Evolutionary conservation across 1,284 basidiomycete genomes (phyloP).

Genomic region (Marasmius tenuissimus): DNA sequence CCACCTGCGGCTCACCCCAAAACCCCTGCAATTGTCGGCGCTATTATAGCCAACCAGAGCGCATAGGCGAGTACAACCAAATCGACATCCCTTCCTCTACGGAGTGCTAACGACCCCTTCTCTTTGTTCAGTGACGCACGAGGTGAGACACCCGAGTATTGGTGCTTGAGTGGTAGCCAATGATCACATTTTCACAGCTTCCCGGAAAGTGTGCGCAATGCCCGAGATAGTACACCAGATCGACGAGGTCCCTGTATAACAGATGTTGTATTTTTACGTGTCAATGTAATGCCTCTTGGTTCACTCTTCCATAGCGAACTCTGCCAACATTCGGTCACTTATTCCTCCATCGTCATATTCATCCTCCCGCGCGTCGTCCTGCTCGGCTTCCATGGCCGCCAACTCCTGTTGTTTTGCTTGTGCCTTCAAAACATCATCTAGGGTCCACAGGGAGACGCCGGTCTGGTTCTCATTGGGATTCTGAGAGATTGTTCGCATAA

Average conservation of each 20-base stretch:
- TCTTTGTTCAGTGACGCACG: conserved; percentile 18
- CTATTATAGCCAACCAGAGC: conserved; percentile 47
- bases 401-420: conserved; percentile 75
- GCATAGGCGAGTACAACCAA: conserved; percentile 14
- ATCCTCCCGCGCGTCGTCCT: conserved; percentile 46
- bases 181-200: conserved; percentile 28
- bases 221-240: conserved; percentile 16
- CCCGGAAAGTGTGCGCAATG: conserved; percentile 43
- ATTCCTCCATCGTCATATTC: conserved; percentile 74
- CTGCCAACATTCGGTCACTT: conserved; percentile 63
- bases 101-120: no score
- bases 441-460: conserved; percentile 92
- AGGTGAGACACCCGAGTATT: conserved; percentile 29
- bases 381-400: conserved; percentile 46
- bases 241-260: conserved; percentile 7
- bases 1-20: conserved; percentile 36
- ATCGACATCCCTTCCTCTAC: no score
- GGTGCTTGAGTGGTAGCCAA: neutral
- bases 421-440: conserved; percentile 81
- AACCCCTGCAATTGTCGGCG: conserved; percentile 51
- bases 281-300: neutral
- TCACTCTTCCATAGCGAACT: conserved; percentile 43
- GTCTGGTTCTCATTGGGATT: conserved; percentile 95
- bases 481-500: conserved; percentile 98
- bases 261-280: conserved; percentile 6